Evolutionary conservation across 495 filamentous ascomycete species (phyloP), one percentile per base, ranked within the genome.

Genomic region (Penicillium alfredii): DNA sequence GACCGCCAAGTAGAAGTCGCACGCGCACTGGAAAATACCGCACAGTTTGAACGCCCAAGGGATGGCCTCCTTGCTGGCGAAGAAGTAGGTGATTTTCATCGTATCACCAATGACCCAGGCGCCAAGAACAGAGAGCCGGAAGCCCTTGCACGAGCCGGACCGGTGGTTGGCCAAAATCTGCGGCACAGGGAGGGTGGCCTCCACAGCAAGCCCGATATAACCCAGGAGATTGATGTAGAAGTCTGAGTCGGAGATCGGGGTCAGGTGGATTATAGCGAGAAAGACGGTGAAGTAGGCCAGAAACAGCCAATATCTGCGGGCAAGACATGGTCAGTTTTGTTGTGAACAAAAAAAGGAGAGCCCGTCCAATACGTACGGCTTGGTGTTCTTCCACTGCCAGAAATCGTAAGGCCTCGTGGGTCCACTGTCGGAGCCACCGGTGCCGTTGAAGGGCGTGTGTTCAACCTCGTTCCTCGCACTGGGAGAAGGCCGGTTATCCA

Each of bases 71-170:
- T 69, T 67, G 8, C 84, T 81, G 21, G 72, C 78, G 57, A 87
- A 88, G 64, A 97, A 96, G 69, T 85, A 98, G 29, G 81, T 81
- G 78, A 94, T 84, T 71, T 98, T 98, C 83, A 95, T 93, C 21
- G 77, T 66, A 64, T 98, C 92, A 45, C 92, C 92, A 8, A 86
- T 58, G 42, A 98, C 63, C 92, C 92, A 98, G 30, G 83, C 87
- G 4, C 72, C 80, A 15, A 96, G 63, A 4, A 98, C 88, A 8
- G 81, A 88, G 5, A 94, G 27, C 3, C 92, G 77, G 64, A 98
- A 95, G 6, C 92, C 92, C 53, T 84, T 84, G 66, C 88, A 95
- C 3, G 86, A 90, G 29, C 74, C 74, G 1, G 81, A 77, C 14
- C 71, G 77, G 44, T 83, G 72, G 60, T 97, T 98, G 13, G 81